Conservation (phyloP, 352 stramenopile species). For the Phytopythium sindhum region DNA sequence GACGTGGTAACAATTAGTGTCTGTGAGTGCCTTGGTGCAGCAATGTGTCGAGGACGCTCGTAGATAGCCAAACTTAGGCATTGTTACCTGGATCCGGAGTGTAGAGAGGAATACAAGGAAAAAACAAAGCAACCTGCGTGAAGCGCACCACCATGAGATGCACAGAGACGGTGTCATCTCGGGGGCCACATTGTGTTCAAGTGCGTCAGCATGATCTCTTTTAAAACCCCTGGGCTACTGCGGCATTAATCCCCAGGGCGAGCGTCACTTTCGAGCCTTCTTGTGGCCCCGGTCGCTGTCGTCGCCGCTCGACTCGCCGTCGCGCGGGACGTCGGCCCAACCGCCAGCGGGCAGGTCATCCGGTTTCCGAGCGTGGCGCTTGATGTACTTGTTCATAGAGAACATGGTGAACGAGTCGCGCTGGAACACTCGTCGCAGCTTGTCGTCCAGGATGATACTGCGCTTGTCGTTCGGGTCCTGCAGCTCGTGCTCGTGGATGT, state of each 20-base stretch:
- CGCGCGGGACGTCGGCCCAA: constrained; percentile 67
- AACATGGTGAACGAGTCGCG: constrained; percentile 87
- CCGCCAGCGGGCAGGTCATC: constrained; percentile 59
- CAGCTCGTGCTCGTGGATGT: constrained; percentile 94
- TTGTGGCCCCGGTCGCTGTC: constrained; percentile 27
- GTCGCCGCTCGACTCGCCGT: constrained; percentile 78
- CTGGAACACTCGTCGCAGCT: constrained; percentile 79
- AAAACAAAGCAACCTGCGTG: neutral
- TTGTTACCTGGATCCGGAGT: no score
- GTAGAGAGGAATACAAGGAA: no score
- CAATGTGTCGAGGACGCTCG: no score
- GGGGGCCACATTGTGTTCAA: neutral
- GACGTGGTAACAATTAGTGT: no score
- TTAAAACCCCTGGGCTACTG: no score
- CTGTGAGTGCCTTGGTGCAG: no score
- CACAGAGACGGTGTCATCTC: neutral
- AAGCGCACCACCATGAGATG: neutral
- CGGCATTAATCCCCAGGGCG: no score
- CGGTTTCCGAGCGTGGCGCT: constrained; percentile 76
- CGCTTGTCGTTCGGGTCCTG: constrained; percentile 94
- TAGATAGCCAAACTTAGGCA: no score
- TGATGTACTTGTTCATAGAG: constrained; percentile 89
- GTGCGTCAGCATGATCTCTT: no score
- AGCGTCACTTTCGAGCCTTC: constrained; percentile 17
- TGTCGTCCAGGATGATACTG: constrained; percentile 91